Percentiles rank a stretch among this genome's conserved stretches.
These are phyloP conservation scores for Erysiphe neolycopersici DNA, from an alignment of 2,329 filamentous ascomycete species.

Conservation along the genomic window DNA sequence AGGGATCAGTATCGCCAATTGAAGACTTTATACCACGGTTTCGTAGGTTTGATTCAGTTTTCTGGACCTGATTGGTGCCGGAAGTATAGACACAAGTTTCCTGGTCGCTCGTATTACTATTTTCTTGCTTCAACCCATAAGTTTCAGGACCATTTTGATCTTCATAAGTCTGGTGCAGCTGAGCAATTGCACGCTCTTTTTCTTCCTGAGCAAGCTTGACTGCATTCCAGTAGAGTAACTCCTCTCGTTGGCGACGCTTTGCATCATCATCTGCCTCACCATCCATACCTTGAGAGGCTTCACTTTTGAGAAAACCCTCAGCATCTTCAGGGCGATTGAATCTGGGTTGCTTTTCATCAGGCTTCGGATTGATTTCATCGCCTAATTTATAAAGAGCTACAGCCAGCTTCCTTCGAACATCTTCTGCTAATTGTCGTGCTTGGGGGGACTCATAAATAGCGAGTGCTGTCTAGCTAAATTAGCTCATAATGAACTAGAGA, in stretches of 20 bases:
- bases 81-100: slow-evolving; percentile 32
- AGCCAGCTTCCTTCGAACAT: slow-evolving; percentile 33
- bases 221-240: slow-evolving; percentile 39
- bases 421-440: slow-evolving; percentile 31
- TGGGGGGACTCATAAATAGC: slow-evolving; percentile 36
- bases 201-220: slow-evolving; percentile 23
- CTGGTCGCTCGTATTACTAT: slow-evolving; percentile 17
- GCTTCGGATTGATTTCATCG: slow-evolving; percentile 21
- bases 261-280: slow-evolving; percentile 31
- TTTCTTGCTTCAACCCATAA: slow-evolving; percentile 17
- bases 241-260: slow-evolving; percentile 32
- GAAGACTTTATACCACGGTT: slow-evolving; percentile 23
- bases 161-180: slow-evolving; percentile 9
- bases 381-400: slow-evolving; percentile 31
- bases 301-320: slow-evolving; percentile 31
- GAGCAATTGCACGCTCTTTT: slow-evolving; percentile 10
- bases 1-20: slow-evolving; percentile 23
- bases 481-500: background rate
- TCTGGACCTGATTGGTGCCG: slow-evolving; percentile 19
- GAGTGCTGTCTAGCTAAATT: slow-evolving; percentile 9
- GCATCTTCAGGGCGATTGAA: slow-evolving; percentile 42
- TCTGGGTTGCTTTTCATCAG: slow-evolving; percentile 18
- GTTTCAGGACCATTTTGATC: background rate
- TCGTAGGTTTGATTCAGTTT: slow-evolving; percentile 19
- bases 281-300: slow-evolving; percentile 14